Conservation (phyloP, 2,329 filamentous ascomycete species). For the Karstenula rhodostoma region DNA sequence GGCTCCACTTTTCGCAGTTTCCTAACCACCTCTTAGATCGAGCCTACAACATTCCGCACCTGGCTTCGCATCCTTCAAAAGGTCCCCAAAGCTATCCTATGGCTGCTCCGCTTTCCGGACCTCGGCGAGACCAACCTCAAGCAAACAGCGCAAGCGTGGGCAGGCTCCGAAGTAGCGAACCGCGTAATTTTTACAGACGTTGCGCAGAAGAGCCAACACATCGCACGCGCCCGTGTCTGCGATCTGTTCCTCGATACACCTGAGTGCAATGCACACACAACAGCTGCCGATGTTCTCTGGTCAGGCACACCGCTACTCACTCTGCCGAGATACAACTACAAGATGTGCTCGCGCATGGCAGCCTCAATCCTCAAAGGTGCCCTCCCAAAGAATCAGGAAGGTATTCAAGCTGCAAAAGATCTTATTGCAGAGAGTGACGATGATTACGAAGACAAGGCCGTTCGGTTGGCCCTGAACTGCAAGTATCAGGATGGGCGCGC, state of each 20-base stretch:
- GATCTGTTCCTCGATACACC: conserved; percentile 97
- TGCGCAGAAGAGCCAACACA: conserved; percentile 92
- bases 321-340: conserved; percentile 89
- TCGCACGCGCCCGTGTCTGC: conserved; percentile 87
- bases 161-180: conserved; percentile 81
- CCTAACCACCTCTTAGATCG: conserved; percentile 70
- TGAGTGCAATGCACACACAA: conserved; percentile 98
- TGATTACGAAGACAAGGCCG: conserved; percentile 76
- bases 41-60: conserved; percentile 92
- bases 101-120: conserved; percentile 96
- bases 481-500: conserved; percentile 42
- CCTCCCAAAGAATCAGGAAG: conserved; percentile 75
- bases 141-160: conserved; percentile 83
- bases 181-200: conserved; percentile 96
- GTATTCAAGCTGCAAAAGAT: conserved; percentile 72
- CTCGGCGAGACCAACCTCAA: conserved; percentile 86
- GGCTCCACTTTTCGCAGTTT: background rate
- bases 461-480: conserved; percentile 44
- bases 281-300: conserved; percentile 95
- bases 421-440: conserved; percentile 80
- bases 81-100: conserved; percentile 87
- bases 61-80: conserved; percentile 91
- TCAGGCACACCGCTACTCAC: conserved; percentile 93
- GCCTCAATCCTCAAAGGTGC: conserved; percentile 93
- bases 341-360: conserved; percentile 99